phyloP scores from a whole-genome alignment of 2,329 filamentous ascomycete species.

The Aspergillus tanneri region DNA sequence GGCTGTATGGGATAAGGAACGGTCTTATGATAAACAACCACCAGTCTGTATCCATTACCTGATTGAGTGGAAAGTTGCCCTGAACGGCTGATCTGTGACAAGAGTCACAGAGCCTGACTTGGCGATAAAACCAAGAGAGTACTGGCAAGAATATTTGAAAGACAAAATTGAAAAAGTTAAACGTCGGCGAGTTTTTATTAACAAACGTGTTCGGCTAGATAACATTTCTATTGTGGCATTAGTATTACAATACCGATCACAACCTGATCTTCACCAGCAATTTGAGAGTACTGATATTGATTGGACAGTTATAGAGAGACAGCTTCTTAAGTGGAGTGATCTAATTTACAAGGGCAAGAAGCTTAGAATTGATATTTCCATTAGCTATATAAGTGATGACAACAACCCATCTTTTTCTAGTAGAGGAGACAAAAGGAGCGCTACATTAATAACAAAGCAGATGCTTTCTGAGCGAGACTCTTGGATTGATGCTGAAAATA shows the following conservation, averaged over 20 bases:
- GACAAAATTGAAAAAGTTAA: slow-evolving; percentile 18
- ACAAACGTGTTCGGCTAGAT: slow-evolving; percentile 23
- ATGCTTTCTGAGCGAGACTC: slow-evolving; percentile 26
- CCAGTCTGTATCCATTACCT: slow-evolving; percentile 6
- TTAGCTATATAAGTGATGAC: slow-evolving; percentile 32
- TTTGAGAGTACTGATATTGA: slow-evolving; percentile 25
- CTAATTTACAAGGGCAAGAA: slow-evolving; percentile 24
- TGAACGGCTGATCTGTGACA: slow-evolving; percentile 4
- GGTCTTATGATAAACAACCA: background rate
- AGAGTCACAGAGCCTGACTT: slow-evolving; percentile 10
- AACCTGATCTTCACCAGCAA: slow-evolving; percentile 21
- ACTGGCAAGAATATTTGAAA: slow-evolving; percentile 15
- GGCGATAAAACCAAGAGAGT: background rate
- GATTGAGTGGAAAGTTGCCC: slow-evolving; percentile 10
- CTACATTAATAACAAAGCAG: slow-evolving; percentile 17
- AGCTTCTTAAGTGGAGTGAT: slow-evolving; percentile 20
- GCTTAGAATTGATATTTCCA: slow-evolving; percentile 23
- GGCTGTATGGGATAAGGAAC: background rate
- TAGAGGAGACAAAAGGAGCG: slow-evolving; percentile 16
- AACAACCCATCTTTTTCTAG: slow-evolving; percentile 3
- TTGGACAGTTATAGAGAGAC: slow-evolving; percentile 23
- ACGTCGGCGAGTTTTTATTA: slow-evolving; percentile 19
- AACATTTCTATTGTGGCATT: slow-evolving; percentile 22
- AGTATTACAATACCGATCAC: slow-evolving; percentile 23
- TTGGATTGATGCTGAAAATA: background rate